Percentiles rank a stretch among this genome's conserved stretches.
These are phyloP conservation scores for Coffea eugenioides DNA, from an alignment of 257 asterid species.

Conservation along the genomic window DNA sequence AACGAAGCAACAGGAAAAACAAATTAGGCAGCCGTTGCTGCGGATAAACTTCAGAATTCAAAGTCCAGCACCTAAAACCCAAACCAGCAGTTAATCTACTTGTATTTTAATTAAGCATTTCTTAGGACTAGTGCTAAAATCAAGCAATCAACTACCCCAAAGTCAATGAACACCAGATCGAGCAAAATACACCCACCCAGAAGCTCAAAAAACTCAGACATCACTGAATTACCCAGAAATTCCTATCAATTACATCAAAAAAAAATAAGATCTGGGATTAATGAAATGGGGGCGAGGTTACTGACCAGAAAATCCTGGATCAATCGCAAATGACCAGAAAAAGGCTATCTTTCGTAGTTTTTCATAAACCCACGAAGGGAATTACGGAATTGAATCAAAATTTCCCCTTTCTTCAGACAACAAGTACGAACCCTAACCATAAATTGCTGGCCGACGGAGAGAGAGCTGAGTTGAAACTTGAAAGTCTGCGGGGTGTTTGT, in stretches of 20 bases:
- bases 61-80: neutral
- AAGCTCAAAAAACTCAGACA: neutral
- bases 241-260: neutral
- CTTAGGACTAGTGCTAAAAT: neutral
- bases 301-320: constrained; percentile 23
- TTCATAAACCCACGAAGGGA: neutral
- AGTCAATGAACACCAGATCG: constrained; percentile 14
- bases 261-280: constrained; percentile 21
- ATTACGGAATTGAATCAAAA: neutral
- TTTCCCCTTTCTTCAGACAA: constrained; percentile 4
- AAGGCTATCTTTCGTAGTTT: neutral
- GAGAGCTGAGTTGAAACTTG: neutral
- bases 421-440: neutral
- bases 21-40: neutral
- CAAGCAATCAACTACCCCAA: neutral
- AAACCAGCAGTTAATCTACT: neutral
- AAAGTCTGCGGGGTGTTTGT: constrained; percentile 7
- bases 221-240: neutral
- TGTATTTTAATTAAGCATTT: neutral
- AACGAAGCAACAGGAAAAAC: neutral
- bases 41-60: neutral
- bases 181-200: neutral
- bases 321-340: constrained; percentile 6
- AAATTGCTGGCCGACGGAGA: neutral
- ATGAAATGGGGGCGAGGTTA: neutral